phyloP scores from a whole-genome alignment of 164 flowering plant genomes.

The Kalanchoe fedtschenkoi region DNA sequence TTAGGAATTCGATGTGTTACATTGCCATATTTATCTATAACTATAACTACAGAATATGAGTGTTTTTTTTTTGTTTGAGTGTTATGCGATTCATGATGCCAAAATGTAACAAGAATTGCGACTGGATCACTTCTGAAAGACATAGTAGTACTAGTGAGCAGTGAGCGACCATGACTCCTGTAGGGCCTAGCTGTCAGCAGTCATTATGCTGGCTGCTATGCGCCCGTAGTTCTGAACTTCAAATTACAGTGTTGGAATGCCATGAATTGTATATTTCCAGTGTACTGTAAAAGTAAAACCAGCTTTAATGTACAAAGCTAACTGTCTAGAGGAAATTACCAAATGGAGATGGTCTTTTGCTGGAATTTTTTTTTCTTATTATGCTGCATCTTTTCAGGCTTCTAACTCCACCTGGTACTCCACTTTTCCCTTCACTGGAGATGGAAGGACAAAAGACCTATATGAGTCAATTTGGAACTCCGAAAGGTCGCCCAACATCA shows the following conservation, averaged over 20 bases:
- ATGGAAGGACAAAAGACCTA: slow-evolving; percentile 60
- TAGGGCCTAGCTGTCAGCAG: neutral
- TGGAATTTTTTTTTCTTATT: neutral
- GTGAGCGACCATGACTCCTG: too few relatives aligned
- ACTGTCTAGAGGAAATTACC: too few relatives aligned
- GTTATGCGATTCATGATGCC: neutral
- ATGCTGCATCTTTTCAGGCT: slow-evolving; percentile 51
- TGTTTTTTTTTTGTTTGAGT: neutral
- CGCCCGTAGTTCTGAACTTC: neutral
- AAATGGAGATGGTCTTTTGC: neutral
- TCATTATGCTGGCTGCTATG: neutral
- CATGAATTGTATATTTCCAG: too few relatives aligned
- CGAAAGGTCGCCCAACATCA: slow-evolving; percentile 57
- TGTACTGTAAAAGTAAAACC: too few relatives aligned
- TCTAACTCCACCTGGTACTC: slow-evolving; percentile 93
- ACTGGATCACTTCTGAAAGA: neutral
- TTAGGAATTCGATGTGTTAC: too few relatives aligned
- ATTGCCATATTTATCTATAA: neutral
- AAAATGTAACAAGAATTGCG: neutral
- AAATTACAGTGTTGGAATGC: too few relatives aligned
- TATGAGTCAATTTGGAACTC: slow-evolving; percentile 61
- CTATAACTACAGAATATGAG: neutral
- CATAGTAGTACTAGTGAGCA: too few relatives aligned
- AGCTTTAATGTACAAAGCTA: too few relatives aligned
- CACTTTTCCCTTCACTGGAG: slow-evolving; percentile 89